Evolutionary conservation across 2,329 filamentous ascomycete species (phyloP).

Genomic region (Celoporthe dispersa): DNA sequence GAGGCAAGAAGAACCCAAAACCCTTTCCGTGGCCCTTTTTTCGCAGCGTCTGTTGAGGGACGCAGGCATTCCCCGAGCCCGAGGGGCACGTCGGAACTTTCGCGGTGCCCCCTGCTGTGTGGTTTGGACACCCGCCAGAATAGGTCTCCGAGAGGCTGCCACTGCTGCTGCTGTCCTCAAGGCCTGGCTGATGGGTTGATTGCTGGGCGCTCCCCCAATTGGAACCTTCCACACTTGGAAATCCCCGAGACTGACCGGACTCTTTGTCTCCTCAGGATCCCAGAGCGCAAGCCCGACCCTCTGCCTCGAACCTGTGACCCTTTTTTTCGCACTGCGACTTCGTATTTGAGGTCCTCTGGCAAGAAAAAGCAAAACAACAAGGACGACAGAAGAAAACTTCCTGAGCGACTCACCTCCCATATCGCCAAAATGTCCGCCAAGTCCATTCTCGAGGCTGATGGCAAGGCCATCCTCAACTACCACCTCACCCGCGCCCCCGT

Average conservation of each 20-base stretch:
- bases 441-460: conserved; percentile 97
- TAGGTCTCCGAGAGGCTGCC: conserved; percentile 13
- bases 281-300: conserved; percentile 23
- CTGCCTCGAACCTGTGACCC: conserved; percentile 17
- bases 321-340: conserved; percentile 27
- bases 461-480: conserved; percentile 99
- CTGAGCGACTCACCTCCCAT: conserved; percentile 30
- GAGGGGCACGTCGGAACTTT: conserved; percentile 19
- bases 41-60: not conserved
- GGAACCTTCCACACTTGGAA: conserved; percentile 17
- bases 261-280: conserved; percentile 15
- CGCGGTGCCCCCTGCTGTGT: conserved; percentile 10
- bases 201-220: not conserved
- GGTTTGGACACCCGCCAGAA: conserved; percentile 6
- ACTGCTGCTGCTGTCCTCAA: conserved; percentile 11
- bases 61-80: conserved; percentile 15
- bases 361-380: conserved; percentile 20
- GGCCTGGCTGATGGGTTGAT: not conserved
- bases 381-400: conserved; percentile 16
- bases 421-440: conserved; percentile 81
- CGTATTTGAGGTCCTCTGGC: conserved; percentile 26
- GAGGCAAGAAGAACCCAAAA: not conserved
- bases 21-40: not conserved
- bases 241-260: conserved; percentile 24
- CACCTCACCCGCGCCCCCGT: conserved; percentile 96